phyloP scores from a whole-genome alignment of 768 basidiomycete genomes.

The Gyrodon lividus region DNA sequence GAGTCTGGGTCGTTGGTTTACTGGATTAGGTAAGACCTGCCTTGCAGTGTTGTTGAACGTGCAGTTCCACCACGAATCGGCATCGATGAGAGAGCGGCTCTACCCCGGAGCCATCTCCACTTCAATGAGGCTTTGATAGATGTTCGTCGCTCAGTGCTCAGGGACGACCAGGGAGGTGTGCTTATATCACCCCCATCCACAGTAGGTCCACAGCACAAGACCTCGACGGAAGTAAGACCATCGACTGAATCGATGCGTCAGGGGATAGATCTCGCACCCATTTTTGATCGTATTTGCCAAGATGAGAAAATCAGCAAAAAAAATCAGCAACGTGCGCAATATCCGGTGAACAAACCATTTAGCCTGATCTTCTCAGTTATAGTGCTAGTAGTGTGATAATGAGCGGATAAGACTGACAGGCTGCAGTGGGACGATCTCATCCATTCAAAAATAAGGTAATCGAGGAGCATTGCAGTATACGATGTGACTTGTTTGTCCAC shows the following conservation, averaged over 20 bases:
- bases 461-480: no score
- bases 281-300: background rate
- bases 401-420: background rate
- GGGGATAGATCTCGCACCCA: no score
- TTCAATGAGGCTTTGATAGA: background rate
- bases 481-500: background rate
- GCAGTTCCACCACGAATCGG: background rate
- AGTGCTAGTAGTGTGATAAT: background rate
- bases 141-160: no score
- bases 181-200: no score
- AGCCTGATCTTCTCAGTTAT: background rate
- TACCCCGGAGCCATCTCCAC: no score
- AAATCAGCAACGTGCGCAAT: background rate
- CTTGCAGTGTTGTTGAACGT: background rate
- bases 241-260: no score
- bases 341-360: background rate
- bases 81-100: no score
- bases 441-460: background rate
- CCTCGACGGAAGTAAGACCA: no score
- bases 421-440: background rate
- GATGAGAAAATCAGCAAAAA: background rate
- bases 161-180: no score
- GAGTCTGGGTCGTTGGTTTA: no score
- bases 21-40: constrained; percentile 19
- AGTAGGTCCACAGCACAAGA: no score